phyloP scores from a whole-genome alignment of 805 yeast genomes.

The Nakazawaea pomicola region DNA sequence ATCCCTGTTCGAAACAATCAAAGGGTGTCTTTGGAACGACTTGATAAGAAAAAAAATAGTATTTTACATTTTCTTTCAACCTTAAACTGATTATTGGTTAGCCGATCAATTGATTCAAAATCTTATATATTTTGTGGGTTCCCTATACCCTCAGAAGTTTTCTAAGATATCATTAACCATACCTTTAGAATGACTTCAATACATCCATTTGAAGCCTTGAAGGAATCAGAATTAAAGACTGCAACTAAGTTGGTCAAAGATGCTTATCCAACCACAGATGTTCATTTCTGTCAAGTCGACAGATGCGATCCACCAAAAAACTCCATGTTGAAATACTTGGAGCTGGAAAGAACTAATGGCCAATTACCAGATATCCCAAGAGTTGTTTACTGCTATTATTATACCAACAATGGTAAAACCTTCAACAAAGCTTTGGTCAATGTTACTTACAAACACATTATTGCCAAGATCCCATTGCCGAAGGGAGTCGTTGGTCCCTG shows the following conservation, averaged over 20 bases:
- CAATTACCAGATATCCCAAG: slow-evolving; percentile 59
- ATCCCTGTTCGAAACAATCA: too few relatives aligned
- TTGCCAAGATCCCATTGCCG: slow-evolving; percentile 50
- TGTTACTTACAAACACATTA: slow-evolving; percentile 54
- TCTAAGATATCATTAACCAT: not conserved
- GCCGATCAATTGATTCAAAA: too few relatives aligned
- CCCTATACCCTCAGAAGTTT: not conserved
- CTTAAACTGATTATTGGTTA: too few relatives aligned
- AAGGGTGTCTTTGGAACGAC: too few relatives aligned
- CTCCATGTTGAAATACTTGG: slow-evolving; percentile 60
- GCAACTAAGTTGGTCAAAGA: slow-evolving; percentile 60
- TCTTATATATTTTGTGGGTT: not conserved
- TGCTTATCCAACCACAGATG: slow-evolving; percentile 43
- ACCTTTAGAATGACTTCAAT: slow-evolving; percentile 12
- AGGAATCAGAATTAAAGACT: slow-evolving; percentile 52
- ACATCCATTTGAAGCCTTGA: slow-evolving; percentile 59
- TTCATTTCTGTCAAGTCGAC: slow-evolving; percentile 65
- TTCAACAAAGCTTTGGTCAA: slow-evolving; percentile 73
- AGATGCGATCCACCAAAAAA: slow-evolving; percentile 76
- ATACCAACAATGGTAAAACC: slow-evolving; percentile 37
- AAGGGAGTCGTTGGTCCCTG: slow-evolving; percentile 68
- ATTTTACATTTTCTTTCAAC: too few relatives aligned
- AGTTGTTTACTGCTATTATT: slow-evolving; percentile 64
- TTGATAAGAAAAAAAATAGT: too few relatives aligned
- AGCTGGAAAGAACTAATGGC: slow-evolving; percentile 56